Conservation (phyloP, 352 stramenopile species). For the Salisapilia sapeloensis region DNA sequence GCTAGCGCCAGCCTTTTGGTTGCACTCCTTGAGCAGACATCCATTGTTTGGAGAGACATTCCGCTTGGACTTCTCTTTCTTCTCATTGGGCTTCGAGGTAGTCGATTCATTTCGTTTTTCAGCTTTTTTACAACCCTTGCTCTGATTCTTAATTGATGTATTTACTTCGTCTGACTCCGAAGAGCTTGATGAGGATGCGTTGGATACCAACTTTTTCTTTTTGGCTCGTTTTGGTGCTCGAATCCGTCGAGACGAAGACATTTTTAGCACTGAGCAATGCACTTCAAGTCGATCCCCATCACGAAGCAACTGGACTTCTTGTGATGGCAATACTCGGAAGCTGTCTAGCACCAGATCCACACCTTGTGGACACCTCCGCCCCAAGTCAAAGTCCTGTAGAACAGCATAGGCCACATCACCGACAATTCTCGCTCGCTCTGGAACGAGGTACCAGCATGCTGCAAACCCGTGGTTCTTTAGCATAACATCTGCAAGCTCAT, state of each 20-base stretch:
- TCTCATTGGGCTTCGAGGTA: no score
- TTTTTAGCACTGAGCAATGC: slow-evolving; percentile 11
- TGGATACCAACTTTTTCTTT: not conserved
- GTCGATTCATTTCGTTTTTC: no score
- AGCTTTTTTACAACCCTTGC: no score
- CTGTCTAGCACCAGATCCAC: slow-evolving; percentile 40
- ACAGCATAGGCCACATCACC: slow-evolving; percentile 43
- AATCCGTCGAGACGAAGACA: no score
- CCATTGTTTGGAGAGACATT: no score
- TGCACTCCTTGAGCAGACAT: no score
- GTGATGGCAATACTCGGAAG: slow-evolving; percentile 34
- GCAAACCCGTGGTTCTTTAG: slow-evolving; percentile 24
- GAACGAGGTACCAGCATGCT: slow-evolving; percentile 51
- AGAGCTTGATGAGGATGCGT: not conserved
- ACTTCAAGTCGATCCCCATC: slow-evolving; percentile 43
- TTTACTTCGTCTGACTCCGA: no score
- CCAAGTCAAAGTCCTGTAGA: slow-evolving; percentile 32
- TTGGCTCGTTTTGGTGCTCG: not conserved
- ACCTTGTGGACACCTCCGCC: slow-evolving; percentile 16
- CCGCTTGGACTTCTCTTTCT: no score
- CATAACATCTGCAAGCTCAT: slow-evolving; percentile 27
- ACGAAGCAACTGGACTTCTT: slow-evolving; percentile 33
- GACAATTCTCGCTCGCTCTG: slow-evolving; percentile 20
- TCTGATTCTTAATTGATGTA: no score
- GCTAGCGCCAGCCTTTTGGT: no score